Evolutionary conservation across 371 early-diverging fungal species (phyloP).

Genomic region (Ordospora colligata): DNA sequence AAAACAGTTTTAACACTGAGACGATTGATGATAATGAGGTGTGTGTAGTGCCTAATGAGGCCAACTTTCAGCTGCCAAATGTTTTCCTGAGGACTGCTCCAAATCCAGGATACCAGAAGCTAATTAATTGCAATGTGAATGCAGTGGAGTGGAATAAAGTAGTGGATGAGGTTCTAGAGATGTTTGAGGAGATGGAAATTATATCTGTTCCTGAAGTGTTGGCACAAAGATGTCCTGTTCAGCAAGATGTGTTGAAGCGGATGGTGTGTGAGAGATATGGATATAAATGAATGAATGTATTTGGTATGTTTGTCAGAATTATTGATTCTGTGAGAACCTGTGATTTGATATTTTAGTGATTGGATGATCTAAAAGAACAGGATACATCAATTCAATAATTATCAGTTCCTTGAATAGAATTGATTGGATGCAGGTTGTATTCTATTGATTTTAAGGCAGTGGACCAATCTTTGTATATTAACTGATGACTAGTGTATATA

Average conservation of each 20-base stretch:
- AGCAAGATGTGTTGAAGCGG: background rate
- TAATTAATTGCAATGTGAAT: background rate
- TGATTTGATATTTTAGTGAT: no score
- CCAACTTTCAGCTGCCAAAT: constrained; percentile 57
- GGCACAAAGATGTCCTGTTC: background rate
- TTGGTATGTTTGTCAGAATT: no score
- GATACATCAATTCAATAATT: no score
- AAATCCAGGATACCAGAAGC: constrained; percentile 32
- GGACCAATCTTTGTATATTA: no score
- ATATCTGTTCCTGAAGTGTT: no score
- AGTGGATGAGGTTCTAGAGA: constrained; percentile 36
- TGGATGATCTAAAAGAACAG: no score
- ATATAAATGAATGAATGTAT: background rate
- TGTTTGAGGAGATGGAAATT: constrained; percentile 18
- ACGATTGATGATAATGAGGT: constrained; percentile 1
- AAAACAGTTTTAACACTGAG: background rate
- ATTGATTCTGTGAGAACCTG: no score
- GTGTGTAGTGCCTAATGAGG: constrained; percentile 44
- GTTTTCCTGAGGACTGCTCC: constrained; percentile 44
- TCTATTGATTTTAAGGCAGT: no score
- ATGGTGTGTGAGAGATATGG: background rate
- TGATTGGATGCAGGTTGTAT: no score
- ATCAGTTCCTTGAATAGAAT: no score
- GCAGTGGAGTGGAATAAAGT: constrained; percentile 31
- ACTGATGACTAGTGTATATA: background rate